Percentiles rank a stretch among this genome's conserved stretches.
Conservation (phyloP, 2,329 filamentous ascomycete genomes). For the Trichoderma sp. region DNA sequence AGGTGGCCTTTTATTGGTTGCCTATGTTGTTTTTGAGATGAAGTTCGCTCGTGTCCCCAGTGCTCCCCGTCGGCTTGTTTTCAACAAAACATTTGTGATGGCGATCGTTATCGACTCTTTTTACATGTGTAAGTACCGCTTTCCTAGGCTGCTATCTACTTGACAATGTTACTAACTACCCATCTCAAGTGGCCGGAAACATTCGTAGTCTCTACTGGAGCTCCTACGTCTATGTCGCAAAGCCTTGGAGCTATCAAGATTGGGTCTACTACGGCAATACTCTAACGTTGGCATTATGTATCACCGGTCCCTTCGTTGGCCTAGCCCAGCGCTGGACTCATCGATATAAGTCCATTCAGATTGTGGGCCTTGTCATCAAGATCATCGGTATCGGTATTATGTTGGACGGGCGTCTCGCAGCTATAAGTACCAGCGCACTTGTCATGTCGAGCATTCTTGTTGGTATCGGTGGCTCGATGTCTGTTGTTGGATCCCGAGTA, state of each 20-base stretch:
- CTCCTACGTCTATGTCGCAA: conserved; percentile 36
- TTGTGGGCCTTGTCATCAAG: conserved; percentile 36
- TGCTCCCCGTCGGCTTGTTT: conserved; percentile 28
- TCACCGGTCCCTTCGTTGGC: conserved; percentile 34
- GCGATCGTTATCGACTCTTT: conserved; percentile 32
- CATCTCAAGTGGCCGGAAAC: conserved; percentile 28
- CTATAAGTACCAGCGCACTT: conserved; percentile 36
- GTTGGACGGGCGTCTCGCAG: conserved; percentile 28
- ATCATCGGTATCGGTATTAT: conserved; percentile 38
- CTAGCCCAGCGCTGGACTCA: conserved; percentile 35
- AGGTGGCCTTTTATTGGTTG: conserved; percentile 39
- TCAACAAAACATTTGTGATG: conserved; percentile 33
- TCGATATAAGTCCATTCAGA: conserved; percentile 38
- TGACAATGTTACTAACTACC: background rate
- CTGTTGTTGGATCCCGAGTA: conserved; percentile 37
- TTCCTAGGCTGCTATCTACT: background rate
- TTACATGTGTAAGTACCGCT: conserved; percentile 24
- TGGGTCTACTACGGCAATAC: conserved; percentile 38
- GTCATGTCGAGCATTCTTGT: conserved; percentile 20
- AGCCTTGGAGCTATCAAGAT: conserved; percentile 33
- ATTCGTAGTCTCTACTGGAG: conserved; percentile 33
- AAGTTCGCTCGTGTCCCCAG: conserved; percentile 29
- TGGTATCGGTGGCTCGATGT: conserved; percentile 29
- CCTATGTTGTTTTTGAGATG: conserved; percentile 48
- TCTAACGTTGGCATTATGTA: conserved; percentile 35